These are phyloP conservation scores for Castanopsis chinensis DNA, from an alignment of 306 rosid species.

Conservation along the genomic window DNA sequence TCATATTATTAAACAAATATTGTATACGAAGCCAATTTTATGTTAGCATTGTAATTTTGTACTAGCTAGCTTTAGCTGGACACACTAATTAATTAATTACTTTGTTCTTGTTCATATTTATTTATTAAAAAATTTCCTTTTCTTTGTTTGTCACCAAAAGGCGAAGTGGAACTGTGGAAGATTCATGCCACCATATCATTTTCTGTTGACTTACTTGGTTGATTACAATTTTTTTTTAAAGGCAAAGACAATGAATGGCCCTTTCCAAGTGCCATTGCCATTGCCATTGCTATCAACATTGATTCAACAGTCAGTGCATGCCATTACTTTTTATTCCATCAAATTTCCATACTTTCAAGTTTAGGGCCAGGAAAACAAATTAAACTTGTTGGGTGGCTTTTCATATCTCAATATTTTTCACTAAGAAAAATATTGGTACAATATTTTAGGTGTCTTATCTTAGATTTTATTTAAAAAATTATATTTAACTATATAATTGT, in stretches of 20 bases:
- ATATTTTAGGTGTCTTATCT: too few relatives aligned
- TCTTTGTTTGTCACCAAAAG: neutral
- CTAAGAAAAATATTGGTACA: too few relatives aligned
- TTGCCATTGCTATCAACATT: neutral
- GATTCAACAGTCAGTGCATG: neutral
- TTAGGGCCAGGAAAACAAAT: neutral
- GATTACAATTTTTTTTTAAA: neutral
- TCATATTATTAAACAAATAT: neutral
- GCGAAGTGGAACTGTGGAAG: neutral
- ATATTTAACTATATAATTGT: too few relatives aligned
- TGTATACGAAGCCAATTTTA: neutral
- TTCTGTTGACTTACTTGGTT: neutral
- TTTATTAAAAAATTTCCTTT: neutral
- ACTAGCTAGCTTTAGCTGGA: neutral
- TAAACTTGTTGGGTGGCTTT: too few relatives aligned
- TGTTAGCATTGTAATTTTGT: neutral
- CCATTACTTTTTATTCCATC: neutral
- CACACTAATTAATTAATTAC: too few relatives aligned
- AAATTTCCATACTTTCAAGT: neutral
- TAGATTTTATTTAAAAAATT: too few relatives aligned
- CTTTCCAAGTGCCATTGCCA: constrained; percentile 3
- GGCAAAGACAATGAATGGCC: constrained; percentile 4
- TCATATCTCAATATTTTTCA: too few relatives aligned
- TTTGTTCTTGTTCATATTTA: too few relatives aligned
- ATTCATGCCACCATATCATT: neutral